Percentiles rank a stretch among this genome's conserved stretches.
phyloP scores from a whole-genome alignment of 2,329 filamentous ascomycete genomes.

The Coniella vitis region DNA sequence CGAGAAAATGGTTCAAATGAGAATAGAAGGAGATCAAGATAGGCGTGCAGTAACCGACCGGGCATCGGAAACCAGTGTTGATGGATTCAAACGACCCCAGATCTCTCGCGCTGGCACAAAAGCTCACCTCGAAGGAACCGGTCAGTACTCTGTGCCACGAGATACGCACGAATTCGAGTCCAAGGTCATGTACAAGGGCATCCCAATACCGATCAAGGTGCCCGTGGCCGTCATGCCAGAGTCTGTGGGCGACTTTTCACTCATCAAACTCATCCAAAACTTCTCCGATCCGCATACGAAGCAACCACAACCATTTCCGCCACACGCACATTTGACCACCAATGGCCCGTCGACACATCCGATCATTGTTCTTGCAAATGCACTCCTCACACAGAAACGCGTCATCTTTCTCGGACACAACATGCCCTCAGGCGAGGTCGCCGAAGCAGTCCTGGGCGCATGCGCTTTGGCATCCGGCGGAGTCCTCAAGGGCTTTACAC shows the following conservation, averaged over 20 bases:
- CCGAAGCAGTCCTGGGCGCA: constrained; percentile 95
- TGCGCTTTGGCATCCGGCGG: constrained; percentile 91
- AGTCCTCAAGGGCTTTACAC: constrained; percentile 85
- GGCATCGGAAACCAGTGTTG: constrained; percentile 40
- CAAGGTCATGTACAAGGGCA: constrained; percentile 90
- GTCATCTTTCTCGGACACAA: constrained; percentile 95
- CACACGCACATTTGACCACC: constrained; percentile 90
- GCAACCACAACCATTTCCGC: constrained; percentile 72
- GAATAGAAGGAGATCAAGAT: constrained; percentile 59
- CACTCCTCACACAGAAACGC: constrained; percentile 89
- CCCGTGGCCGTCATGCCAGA: constrained; percentile 90
- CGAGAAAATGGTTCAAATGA: constrained; percentile 83
- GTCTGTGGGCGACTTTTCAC: constrained; percentile 93
- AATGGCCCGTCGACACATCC: constrained; percentile 86
- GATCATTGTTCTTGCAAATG: constrained; percentile 90
- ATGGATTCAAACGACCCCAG: constrained; percentile 38
- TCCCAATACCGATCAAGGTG: constrained; percentile 94
- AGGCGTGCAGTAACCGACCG: constrained; percentile 16
- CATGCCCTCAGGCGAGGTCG: constrained; percentile 89
- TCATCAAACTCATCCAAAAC: constrained; percentile 94
- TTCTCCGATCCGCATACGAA: constrained; percentile 81
- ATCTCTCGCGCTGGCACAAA: constrained; percentile 58
- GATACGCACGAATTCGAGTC: constrained; percentile 98
- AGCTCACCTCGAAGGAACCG: constrained; percentile 53
- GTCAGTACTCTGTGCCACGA: constrained; percentile 70